phyloP scores from a whole-genome alignment of 306 rosid genomes.

The Oemleria cerasiformis region DNA sequence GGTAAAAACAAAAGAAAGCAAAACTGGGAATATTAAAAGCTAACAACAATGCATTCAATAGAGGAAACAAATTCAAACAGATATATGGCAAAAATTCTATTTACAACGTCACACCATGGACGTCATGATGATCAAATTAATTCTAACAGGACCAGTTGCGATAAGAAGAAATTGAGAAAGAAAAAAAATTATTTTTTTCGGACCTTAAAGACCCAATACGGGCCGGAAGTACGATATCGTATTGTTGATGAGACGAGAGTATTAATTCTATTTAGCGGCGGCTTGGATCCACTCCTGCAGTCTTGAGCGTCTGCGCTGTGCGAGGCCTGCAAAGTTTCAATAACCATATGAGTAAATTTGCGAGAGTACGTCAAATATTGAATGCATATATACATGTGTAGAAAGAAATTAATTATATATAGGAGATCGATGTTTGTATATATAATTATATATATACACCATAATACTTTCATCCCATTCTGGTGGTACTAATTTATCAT shows the following conservation, averaged over 20 bases:
- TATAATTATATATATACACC: no score
- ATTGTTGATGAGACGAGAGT: background rate
- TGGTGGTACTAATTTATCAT: no score
- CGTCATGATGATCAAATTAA: background rate
- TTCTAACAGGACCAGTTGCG: background rate
- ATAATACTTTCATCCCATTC: no score
- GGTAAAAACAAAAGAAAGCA: no score
- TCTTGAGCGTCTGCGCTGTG: constrained; percentile 25
- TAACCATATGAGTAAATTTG: no score
- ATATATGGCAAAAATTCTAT: background rate
- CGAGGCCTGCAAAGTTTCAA: constrained; percentile 22
- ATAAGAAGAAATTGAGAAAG: background rate
- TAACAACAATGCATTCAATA: background rate
- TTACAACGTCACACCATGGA: background rate
- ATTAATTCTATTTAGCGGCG: background rate
- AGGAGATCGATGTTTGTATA: no score
- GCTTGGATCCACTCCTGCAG: constrained; percentile 23
- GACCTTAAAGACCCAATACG: constrained; percentile 18
- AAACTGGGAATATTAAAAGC: no score
- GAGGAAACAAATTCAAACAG: background rate
- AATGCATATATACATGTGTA: no score
- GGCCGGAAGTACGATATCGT: background rate
- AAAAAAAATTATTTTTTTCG: background rate
- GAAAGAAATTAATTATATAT: no score
- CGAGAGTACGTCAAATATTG: no score